These are phyloP conservation scores for Castanospermum australe DNA, from an alignment of 306 rosid genomes.

Conservation along the genomic window DNA sequence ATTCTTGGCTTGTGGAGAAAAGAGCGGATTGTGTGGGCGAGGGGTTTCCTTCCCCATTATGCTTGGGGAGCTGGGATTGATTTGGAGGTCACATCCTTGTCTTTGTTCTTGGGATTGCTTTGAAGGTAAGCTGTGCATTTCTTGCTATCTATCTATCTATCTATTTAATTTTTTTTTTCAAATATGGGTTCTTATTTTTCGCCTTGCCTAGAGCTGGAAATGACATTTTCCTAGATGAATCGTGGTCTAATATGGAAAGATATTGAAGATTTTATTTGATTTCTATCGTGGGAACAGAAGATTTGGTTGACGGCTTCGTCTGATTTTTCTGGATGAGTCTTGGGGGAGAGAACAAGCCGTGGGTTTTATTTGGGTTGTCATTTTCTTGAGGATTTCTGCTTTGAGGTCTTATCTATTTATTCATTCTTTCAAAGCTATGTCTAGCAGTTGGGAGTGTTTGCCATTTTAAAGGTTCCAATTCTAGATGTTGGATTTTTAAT, in stretches of 20 bases:
- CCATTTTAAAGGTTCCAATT: conserved; percentile 20
- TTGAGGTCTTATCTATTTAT: conserved; percentile 19
- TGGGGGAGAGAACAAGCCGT: background rate
- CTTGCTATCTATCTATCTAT: background rate
- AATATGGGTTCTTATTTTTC: conserved; percentile 3
- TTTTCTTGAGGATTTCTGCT: background rate
- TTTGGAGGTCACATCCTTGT: conserved; percentile 47
- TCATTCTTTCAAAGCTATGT: conserved; percentile 3
- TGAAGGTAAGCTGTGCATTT: conserved; percentile 58
- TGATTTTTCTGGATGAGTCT: conserved; percentile 37
- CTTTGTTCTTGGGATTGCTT: conserved; percentile 61
- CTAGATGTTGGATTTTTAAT: conserved; percentile 2
- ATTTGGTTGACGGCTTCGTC: conserved; percentile 23
- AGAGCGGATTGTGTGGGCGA: conserved; percentile 11
- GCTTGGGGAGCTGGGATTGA: conserved; percentile 43
- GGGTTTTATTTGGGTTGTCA: background rate
- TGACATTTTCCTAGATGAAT: conserved; percentile 29
- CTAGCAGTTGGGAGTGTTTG: background rate
- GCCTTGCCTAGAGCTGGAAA: conserved; percentile 30
- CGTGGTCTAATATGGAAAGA: conserved; percentile 3
- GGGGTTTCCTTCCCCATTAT: conserved; percentile 29
- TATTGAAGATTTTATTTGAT: conserved; percentile 23
- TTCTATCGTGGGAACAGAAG: conserved; percentile 8
- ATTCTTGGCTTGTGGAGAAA: conserved; percentile 50
- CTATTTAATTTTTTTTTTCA: background rate